Evolutionary conservation across 208 protist species (phyloP).

Genomic region (Trichomonas tenax): DNA sequence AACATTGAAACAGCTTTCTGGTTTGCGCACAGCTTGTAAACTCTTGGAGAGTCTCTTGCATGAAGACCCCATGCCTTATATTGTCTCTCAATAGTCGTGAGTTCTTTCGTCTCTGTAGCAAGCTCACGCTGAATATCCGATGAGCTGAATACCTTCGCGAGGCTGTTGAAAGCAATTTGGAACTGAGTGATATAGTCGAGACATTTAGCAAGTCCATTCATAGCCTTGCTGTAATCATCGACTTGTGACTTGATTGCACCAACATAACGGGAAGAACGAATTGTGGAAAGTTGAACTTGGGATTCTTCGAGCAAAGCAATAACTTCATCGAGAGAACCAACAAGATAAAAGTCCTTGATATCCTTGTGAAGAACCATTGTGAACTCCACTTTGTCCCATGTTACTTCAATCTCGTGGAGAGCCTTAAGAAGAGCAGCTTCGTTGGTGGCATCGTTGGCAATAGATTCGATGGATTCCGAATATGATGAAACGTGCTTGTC

Average conservation of each 20-base stretch:
- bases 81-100: slow-evolving; percentile 33
- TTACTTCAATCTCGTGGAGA: not conserved
- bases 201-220: not conserved
- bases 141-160: not conserved
- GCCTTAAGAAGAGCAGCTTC: not conserved
- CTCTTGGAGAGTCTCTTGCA: not conserved
- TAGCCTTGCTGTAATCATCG: not conserved
- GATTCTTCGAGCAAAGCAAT: not conserved
- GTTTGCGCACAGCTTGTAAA: not conserved
- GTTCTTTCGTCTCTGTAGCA: not conserved
- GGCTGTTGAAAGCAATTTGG: not conserved
- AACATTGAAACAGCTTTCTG: not conserved
- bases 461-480: not conserved
- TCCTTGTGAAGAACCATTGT: slow-evolving; percentile 62
- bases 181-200: not conserved
- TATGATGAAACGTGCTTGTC: not conserved
- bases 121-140: not conserved
- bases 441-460: slow-evolving; percentile 20
- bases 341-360: slow-evolving; percentile 1
- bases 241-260: slow-evolving; percentile 11
- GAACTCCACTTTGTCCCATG: slow-evolving; percentile 56
- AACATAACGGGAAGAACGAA: slow-evolving; percentile 6
- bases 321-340: not conserved
- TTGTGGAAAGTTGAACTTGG: not conserved
- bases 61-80: slow-evolving; percentile 36